Evolutionary conservation across 768 basidiomycete genomes (phyloP).

Genomic region (Leucogyrophana mollusca): DNA sequence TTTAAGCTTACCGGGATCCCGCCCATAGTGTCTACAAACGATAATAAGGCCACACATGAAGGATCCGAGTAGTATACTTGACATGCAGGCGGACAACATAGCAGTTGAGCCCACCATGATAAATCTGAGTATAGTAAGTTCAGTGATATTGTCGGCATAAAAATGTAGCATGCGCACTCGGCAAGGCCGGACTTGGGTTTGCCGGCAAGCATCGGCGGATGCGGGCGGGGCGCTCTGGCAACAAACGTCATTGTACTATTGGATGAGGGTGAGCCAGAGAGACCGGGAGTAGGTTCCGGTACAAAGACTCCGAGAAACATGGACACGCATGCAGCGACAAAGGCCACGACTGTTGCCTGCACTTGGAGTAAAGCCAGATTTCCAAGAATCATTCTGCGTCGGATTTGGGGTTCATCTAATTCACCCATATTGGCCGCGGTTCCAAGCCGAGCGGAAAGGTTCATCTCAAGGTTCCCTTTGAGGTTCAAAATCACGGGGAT

Average conservation of each 20-base stretch:
- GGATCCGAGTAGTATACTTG: slow-evolving; percentile 78
- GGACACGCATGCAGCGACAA: slow-evolving; percentile 77
- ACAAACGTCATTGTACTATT: slow-evolving; percentile 10
- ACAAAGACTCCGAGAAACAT: slow-evolving; percentile 69
- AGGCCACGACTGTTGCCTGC: slow-evolving; percentile 88
- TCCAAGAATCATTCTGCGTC: slow-evolving; percentile 69
- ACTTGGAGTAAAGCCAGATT: slow-evolving; percentile 89
- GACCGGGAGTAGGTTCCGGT: slow-evolving; percentile 30
- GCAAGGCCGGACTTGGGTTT: slow-evolving; percentile 35
- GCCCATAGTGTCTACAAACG: slow-evolving; percentile 66
- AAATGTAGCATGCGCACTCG: slow-evolving; percentile 29
- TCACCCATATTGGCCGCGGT: slow-evolving; percentile 94
- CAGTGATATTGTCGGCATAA: slow-evolving; percentile 3
- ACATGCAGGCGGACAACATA: slow-evolving; percentile 79
- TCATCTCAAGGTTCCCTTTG: slow-evolving; percentile 99
- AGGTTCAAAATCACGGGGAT: slow-evolving; percentile 93
- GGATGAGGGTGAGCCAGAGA: slow-evolving; percentile 3
- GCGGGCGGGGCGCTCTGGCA: slow-evolving; percentile 20
- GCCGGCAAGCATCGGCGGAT: slow-evolving; percentile 23
- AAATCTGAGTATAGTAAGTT: slow-evolving; percentile 46
- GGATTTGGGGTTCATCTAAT: slow-evolving; percentile 67
- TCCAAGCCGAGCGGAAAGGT: slow-evolving; percentile 91
- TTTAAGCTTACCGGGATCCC: slow-evolving; percentile 70
- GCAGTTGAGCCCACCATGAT: slow-evolving; percentile 73
- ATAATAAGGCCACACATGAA: slow-evolving; percentile 91